phyloP scores from a whole-genome alignment of 306 rosid species.

The Arachis hypogaea region DNA sequence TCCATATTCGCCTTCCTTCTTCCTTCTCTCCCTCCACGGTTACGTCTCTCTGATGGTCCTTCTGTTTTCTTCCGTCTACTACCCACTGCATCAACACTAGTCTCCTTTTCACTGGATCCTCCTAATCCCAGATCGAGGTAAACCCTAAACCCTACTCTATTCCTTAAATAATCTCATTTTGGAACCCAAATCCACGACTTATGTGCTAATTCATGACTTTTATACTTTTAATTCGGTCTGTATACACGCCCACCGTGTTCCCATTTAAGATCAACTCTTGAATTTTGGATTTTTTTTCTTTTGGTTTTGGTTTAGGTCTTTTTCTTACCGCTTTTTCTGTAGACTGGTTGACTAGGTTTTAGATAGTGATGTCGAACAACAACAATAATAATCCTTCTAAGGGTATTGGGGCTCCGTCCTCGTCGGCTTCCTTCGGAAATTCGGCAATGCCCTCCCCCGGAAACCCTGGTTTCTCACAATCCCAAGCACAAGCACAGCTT shows the following conservation, averaged over 20 bases:
- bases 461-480: constrained; percentile 69
- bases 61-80: constrained; percentile 16
- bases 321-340: constrained; percentile 19
- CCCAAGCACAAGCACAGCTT: constrained; percentile 72
- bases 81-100: background rate
- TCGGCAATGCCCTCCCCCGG: constrained; percentile 62
- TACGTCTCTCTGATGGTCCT: background rate
- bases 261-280: constrained; percentile 31
- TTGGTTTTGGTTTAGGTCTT: constrained; percentile 33
- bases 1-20: no score
- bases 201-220: background rate
- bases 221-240: constrained; percentile 20
- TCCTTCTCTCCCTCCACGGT: no score
- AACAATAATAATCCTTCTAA: constrained; percentile 86
- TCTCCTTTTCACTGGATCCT: constrained; percentile 13
- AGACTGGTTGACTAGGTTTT: constrained; percentile 44
- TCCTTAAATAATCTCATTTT: background rate
- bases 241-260: constrained; percentile 18
- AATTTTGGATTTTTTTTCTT: constrained; percentile 41
- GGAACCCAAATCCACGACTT: constrained; percentile 1
- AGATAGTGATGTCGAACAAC: constrained; percentile 72
- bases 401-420: constrained; percentile 77
- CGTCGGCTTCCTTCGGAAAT: constrained; percentile 81
- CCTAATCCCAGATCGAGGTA: constrained; percentile 51
- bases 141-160: constrained; percentile 39